These are phyloP conservation scores for Apiotrichum montevideense DNA, from an alignment of 1,284 basidiomycete species.

Conservation along the genomic window DNA sequence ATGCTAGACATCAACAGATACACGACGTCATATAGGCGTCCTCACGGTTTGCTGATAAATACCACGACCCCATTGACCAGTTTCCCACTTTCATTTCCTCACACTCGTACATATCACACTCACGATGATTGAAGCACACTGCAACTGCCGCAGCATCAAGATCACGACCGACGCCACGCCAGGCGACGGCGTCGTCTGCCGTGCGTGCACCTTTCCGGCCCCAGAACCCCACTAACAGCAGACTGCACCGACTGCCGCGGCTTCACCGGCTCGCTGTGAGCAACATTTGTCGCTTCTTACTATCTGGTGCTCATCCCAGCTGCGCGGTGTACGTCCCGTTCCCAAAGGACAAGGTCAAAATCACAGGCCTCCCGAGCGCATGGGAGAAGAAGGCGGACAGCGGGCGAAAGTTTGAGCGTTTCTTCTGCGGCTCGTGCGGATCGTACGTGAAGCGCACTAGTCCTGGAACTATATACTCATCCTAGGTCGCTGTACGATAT, in stretches of 20 bases:
- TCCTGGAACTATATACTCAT: background rate
- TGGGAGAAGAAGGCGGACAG: background rate
- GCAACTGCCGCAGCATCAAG: background rate
- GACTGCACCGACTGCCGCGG: background rate
- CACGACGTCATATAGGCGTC: too few species aligned
- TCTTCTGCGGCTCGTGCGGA: background rate
- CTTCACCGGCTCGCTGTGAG: background rate
- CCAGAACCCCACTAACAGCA: background rate
- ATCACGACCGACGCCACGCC: background rate
- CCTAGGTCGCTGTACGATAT: background rate
- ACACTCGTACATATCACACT: background rate
- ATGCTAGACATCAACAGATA: too few species aligned
- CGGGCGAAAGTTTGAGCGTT: background rate
- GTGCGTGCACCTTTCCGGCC: background rate
- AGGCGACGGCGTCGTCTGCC: background rate
- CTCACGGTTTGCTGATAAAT: too few species aligned
- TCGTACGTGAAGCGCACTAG: background rate
- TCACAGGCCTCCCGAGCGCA: background rate
- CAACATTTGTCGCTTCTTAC: background rate
- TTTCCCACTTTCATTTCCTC: too few species aligned
- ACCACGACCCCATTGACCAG: too few species aligned
- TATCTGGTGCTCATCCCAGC: background rate
- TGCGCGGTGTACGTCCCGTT: background rate
- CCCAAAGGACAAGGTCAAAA: background rate
- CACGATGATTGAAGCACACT: background rate